Base-by-base conservation (phyloP, 1,139 yeast species). In the Pichia kudriavzevii region DNA sequence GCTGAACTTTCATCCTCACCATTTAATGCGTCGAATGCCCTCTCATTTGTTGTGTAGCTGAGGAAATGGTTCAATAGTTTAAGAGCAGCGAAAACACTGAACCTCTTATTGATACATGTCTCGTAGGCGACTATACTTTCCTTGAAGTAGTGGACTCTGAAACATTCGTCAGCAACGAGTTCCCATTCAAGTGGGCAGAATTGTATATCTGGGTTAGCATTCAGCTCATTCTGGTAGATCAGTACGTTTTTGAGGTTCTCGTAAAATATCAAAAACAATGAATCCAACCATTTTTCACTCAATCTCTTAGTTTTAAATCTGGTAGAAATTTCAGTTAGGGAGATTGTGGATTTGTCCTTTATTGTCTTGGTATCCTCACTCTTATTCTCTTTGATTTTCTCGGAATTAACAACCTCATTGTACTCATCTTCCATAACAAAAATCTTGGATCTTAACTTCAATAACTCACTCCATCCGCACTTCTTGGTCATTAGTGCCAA, bases 381-480 rank as follows among this genome's bases (percentile, higher is more conserved):
- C 7, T 6, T 13, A 13, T 22, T 29, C 12, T 35, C 38, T 15
- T 31, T 33, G 13, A 39, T 28, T 22, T 33, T 32, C 27, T 50
- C 53, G 18, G 35, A 31, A 14, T 40, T 31, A 16, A 45, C 34
- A 4, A 44, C 34, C 29, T 47, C 46, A 30, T 52, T 46, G 48
- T 83, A 84, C 53, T 91, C 98, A 42, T 82, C 91, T 56, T 88
- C 96, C 98, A 91, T 91, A 22, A 91, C 91, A 58, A 91, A 91
- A 2, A 85, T 87, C 39, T 76, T 72, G 4, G 95, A 83, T 48
- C 98, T 73, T 39, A 79, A 66, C 49, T 74, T 73, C 53, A 91
- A 66, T 38, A 91, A 64, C n/a, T 77, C 72, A 49, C 85, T 91
- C 98, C 98, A 91, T 4, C 97, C 97, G 41, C 88, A 75, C 16